Conservation (phyloP, 495 filamentous ascomycete genomes). For the Penicillium odoratum region DNA sequence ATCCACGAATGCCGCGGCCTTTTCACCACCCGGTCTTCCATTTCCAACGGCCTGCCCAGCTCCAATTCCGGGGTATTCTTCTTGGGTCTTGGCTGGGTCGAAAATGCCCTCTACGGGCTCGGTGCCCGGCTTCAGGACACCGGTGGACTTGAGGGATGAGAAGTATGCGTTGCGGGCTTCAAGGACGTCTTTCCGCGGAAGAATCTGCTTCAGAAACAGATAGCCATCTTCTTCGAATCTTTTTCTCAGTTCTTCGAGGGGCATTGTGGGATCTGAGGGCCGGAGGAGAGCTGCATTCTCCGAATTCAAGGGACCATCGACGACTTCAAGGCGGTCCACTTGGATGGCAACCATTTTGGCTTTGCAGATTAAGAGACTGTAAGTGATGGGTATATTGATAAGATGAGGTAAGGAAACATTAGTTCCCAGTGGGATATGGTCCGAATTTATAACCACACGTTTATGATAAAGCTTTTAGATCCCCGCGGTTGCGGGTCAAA, state of each 20-base stretch:
- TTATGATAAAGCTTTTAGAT: not conserved
- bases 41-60: conserved; percentile 53
- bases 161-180: conserved; percentile 59
- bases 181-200: conserved; percentile 59
- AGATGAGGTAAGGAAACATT: not conserved
- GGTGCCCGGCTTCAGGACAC: conserved; percentile 50
- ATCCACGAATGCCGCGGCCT: conserved; percentile 51
- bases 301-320: conserved; percentile 53
- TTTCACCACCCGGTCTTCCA: conserved; percentile 45
- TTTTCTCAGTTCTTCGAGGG: conserved; percentile 47
- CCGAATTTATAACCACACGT: conserved; percentile 8
- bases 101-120: conserved; percentile 52
- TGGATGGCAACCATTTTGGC: conserved; percentile 33
- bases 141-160: conserved; percentile 51
- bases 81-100: conserved; percentile 45
- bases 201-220: conserved; percentile 58
- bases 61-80: conserved; percentile 58
- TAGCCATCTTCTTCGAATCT: conserved; percentile 60
- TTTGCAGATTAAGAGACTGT: not conserved
- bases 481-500: conserved; percentile 9
- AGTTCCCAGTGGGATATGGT: not conserved
- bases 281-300: conserved; percentile 46
- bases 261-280: conserved; percentile 38
- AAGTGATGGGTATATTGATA: not conserved
- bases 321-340: conserved; percentile 41